Conservation (phyloP, 306 rosid species). For the Dryas alaskensis region DNA sequence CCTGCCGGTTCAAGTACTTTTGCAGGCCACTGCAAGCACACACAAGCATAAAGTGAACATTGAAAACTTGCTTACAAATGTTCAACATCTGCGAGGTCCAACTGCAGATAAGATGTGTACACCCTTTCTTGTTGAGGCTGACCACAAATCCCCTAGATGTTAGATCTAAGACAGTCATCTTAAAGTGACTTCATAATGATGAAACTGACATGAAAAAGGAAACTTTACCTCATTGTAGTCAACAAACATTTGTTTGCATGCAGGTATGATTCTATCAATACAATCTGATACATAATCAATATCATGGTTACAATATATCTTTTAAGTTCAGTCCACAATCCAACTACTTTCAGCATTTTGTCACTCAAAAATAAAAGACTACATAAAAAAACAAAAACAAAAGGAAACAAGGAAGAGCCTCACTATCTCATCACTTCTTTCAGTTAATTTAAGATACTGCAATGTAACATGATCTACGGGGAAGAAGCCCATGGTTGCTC, state of each 20-base stretch:
- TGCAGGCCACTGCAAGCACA: slow-evolving; percentile 32
- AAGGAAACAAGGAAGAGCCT: slow-evolving; percentile 7
- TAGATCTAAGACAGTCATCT: background rate
- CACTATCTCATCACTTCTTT: slow-evolving; percentile 91
- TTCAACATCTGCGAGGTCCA: slow-evolving; percentile 29
- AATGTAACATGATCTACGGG: slow-evolving; percentile 93
- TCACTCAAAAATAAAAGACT: slow-evolving; percentile 3
- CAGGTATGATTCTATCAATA: slow-evolving; percentile 36
- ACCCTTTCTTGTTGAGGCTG: slow-evolving; percentile 22
- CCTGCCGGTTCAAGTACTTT: slow-evolving; percentile 21
- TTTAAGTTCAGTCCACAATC: too few species aligned
- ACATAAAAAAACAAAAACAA: too few species aligned
- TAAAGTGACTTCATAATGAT: background rate
- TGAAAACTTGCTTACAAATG: background rate
- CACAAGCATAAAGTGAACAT: background rate
- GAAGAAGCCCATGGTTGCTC: slow-evolving; percentile 99
- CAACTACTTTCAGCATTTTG: slow-evolving; percentile 47
- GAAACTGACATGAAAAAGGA: too few species aligned
- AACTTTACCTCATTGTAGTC: slow-evolving; percentile 79
- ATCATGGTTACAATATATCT: too few species aligned
- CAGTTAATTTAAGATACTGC: slow-evolving; percentile 90
- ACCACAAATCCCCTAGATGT: background rate
- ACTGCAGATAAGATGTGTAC: slow-evolving; percentile 25
- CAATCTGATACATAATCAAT: too few species aligned
- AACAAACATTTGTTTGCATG: slow-evolving; percentile 91